phyloP scores from a whole-genome alignment of 768 basidiomycete species.

The Mycena olivaceomarginata region DNA sequence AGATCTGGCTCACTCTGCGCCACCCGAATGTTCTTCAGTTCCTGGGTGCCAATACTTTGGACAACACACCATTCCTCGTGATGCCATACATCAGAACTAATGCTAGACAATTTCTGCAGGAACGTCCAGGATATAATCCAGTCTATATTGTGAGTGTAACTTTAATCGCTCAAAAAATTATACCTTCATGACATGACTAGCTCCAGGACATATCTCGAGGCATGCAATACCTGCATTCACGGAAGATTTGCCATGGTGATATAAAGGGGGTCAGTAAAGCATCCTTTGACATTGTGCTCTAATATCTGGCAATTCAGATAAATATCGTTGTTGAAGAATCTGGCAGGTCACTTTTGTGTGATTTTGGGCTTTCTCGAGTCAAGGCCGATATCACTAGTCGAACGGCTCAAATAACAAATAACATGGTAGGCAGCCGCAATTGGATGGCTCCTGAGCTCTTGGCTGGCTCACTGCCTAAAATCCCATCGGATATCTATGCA shows the following conservation, averaged over 20 bases:
- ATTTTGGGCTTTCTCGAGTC: slow-evolving; percentile 3
- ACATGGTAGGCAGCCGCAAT: background rate
- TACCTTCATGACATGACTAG: background rate
- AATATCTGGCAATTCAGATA: background rate
- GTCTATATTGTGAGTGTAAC: background rate
- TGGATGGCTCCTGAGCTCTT: slow-evolving; percentile 1
- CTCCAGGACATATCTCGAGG: background rate
- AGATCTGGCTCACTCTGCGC: slow-evolving; percentile 6
- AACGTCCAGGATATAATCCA: background rate
- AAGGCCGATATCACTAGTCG: background rate
- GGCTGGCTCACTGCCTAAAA: background rate
- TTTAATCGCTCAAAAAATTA: background rate
- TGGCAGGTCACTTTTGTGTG: background rate
- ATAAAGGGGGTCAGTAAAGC: slow-evolving; percentile 5
- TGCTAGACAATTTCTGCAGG: slow-evolving; percentile 9
- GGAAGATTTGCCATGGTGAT: background rate
- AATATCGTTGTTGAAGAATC: background rate
- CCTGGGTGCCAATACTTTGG: slow-evolving; percentile 3
- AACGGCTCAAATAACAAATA: background rate
- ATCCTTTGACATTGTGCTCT: background rate
- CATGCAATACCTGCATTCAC: background rate
- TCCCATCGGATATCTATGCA: background rate
- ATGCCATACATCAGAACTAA: background rate
- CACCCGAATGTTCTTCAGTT: slow-evolving; percentile 2
- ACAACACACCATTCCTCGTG: background rate